Percentiles rank a stretch among this genome's conserved stretches.
These are phyloP conservation scores for Stachybotrys chartarum DNA, from an alignment of 2,329 filamentous ascomycete genomes.

Conservation along the genomic window DNA sequence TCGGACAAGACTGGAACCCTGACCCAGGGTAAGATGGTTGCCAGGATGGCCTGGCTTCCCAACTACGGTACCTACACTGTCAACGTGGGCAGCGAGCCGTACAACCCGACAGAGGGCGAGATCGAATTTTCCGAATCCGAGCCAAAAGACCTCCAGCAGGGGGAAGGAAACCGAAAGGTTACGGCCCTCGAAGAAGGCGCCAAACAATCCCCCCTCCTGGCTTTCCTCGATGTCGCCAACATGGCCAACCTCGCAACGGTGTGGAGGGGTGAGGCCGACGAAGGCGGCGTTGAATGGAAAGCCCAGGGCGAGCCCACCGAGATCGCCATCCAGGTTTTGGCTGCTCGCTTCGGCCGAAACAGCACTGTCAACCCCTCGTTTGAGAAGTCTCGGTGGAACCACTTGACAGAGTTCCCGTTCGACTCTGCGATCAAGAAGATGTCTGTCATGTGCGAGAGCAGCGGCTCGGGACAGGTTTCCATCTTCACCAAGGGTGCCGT, in stretches of 20 bases:
- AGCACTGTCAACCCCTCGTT: conserved; percentile 20
- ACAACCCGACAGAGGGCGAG: conserved; percentile 15
- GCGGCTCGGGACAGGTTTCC: conserved; percentile 19
- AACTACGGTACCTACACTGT: conserved; percentile 19
- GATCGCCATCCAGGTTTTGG: conserved; percentile 52
- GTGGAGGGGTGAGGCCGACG: conserved; percentile 33
- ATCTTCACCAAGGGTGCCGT: conserved; percentile 58
- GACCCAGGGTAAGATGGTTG: conserved; percentile 23
- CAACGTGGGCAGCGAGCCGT: conserved; percentile 17
- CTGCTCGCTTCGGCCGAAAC: conserved; percentile 41
- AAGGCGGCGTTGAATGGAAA: conserved; percentile 25
- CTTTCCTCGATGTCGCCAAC: conserved; percentile 49
- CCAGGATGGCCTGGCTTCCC: conserved; percentile 23
- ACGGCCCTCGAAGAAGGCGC: conserved; percentile 31
- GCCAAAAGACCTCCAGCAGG: conserved; percentile 10
- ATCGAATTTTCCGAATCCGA: conserved; percentile 8
- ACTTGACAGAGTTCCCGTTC: conserved; percentile 47
- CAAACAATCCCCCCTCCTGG: conserved; percentile 29
- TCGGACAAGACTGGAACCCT: conserved; percentile 28
- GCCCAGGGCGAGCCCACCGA: conserved; percentile 45
- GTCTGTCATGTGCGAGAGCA: conserved; percentile 43
- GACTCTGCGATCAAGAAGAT: conserved; percentile 53
- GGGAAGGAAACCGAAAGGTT: conserved; percentile 5
- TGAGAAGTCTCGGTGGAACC: conserved; percentile 21
- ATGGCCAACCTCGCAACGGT: conserved; percentile 55